These are phyloP conservation scores for Chytridium lagenaria DNA, from an alignment of 371 early-diverging fungal genomes.

Conservation along the genomic window DNA sequence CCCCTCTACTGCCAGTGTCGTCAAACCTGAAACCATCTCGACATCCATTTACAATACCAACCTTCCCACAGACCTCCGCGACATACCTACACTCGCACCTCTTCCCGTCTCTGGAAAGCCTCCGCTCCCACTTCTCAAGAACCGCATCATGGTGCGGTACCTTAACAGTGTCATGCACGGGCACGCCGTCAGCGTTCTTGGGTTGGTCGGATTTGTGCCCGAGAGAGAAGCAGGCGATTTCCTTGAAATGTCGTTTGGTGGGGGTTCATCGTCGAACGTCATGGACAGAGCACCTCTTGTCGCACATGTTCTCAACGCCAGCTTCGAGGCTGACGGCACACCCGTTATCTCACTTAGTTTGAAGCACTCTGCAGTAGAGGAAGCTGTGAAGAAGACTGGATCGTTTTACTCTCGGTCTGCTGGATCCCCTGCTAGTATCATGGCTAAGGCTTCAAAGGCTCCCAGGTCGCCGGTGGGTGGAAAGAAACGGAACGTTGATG, in stretches of 20 bases:
- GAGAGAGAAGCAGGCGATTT: constrained; percentile 15
- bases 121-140: constrained; percentile 14
- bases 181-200: constrained; percentile 30
- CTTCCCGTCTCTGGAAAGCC: background rate
- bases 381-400: too few species aligned
- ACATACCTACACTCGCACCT: constrained; percentile 5
- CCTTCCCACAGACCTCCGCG: background rate
- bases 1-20: background rate
- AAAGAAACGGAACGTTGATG: too few species aligned
- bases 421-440: too few species aligned
- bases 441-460: too few species aligned
- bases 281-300: background rate
- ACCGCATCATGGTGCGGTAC: constrained; percentile 21
- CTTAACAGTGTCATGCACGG: constrained; percentile 30
- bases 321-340: background rate
- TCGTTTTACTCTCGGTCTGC: too few species aligned
- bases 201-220: constrained; percentile 32
- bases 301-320: background rate
- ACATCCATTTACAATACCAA: background rate
- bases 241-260: background rate
- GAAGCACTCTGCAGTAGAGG: too few species aligned
- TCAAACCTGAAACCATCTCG: background rate
- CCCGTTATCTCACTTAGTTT: background rate
- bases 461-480: too few species aligned
- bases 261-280: background rate